Evolutionary conservation across 1,139 yeast genomes (phyloP).

Genomic region (Saccharomycopsis phalli): DNA sequence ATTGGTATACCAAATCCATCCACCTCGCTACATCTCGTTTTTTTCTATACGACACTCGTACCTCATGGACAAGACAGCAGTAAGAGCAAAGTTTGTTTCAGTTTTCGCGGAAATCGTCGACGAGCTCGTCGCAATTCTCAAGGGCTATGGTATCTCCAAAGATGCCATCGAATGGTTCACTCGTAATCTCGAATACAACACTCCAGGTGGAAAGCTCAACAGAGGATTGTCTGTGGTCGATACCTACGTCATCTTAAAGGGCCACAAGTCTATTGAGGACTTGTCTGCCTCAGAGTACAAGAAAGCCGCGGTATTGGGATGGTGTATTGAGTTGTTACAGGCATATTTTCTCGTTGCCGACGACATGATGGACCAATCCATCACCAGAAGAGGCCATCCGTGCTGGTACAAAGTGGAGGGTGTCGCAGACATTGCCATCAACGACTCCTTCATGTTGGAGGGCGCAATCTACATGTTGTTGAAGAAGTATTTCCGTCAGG

Average conservation of each 20-base stretch:
- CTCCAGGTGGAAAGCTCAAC: constrained; percentile 95
- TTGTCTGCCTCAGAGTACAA: constrained; percentile 63
- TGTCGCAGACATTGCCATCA: constrained; percentile 90
- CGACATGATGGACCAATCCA: constrained; percentile 96
- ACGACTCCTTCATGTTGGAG: constrained; percentile 95
- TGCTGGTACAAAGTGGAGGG: constrained; percentile 87
- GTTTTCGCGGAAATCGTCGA: constrained; percentile 72
- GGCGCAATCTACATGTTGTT: constrained; percentile 85
- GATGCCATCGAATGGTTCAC: constrained; percentile 87
- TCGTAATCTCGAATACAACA: constrained; percentile 68
- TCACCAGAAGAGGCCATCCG: constrained; percentile 97
- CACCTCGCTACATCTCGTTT: too few species aligned
- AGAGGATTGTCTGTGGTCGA: constrained; percentile 94
- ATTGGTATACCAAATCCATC: too few species aligned
- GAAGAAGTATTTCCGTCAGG: constrained; percentile 80
- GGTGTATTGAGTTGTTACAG: constrained; percentile 93
- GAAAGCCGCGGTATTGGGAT: constrained; percentile 84
- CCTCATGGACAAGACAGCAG: constrained; percentile 28
- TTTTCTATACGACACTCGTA: not conserved
- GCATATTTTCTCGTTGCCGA: constrained; percentile 97
- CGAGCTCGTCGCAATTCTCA: constrained; percentile 59
- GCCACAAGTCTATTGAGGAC: constrained; percentile 48
- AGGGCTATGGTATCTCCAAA: constrained; percentile 69
- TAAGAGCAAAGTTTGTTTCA: constrained; percentile 56
- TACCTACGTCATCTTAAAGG: constrained; percentile 75